These are phyloP conservation scores for Xylaria hypoxylon DNA, from an alignment of 2,329 filamentous ascomycete species.

Conservation along the genomic window DNA sequence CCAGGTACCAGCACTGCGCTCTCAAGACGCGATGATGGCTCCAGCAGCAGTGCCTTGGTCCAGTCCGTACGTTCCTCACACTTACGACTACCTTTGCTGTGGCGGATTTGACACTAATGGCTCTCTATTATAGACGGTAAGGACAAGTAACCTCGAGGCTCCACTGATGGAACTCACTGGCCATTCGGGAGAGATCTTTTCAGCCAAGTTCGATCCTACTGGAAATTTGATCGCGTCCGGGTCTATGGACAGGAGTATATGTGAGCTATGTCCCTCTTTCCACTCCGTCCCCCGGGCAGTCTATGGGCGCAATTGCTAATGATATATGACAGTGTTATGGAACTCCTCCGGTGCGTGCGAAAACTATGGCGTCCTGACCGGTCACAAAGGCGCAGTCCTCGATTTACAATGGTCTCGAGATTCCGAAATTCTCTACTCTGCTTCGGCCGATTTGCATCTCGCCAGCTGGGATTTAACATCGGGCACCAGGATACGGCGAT, in stretches of 20 bases:
- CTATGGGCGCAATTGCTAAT: conserved; percentile 1
- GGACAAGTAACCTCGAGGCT: conserved; percentile 85
- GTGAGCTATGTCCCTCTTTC: conserved; percentile 62
- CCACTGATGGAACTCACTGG: conserved; percentile 94
- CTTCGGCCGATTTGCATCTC: conserved; percentile 91
- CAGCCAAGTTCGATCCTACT: conserved; percentile 88
- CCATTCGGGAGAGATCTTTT: conserved; percentile 86
- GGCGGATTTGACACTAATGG: conserved; percentile 8
- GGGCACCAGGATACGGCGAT: conserved; percentile 89
- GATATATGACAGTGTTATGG: conserved; percentile 78
- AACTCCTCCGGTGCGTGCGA: conserved; percentile 91
- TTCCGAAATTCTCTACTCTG: conserved; percentile 88
- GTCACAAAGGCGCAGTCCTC: conserved; percentile 90
- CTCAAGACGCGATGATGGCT: conserved; percentile 63
- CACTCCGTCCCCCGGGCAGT: neutral
- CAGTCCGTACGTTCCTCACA: conserved; percentile 60
- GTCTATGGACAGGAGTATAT: conserved; percentile 92
- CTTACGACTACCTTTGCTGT: neutral
- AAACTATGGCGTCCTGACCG: conserved; percentile 89
- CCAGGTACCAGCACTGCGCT: conserved; percentile 63
- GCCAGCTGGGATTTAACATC: conserved; percentile 96
- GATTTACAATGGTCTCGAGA: conserved; percentile 98
- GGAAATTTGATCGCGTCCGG: conserved; percentile 92
- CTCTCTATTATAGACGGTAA: conserved; percentile 68
- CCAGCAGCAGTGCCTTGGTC: conserved; percentile 57